phyloP scores from a whole-genome alignment of 2,329 filamentous ascomycete species.

The Colletotrichum lentis region DNA sequence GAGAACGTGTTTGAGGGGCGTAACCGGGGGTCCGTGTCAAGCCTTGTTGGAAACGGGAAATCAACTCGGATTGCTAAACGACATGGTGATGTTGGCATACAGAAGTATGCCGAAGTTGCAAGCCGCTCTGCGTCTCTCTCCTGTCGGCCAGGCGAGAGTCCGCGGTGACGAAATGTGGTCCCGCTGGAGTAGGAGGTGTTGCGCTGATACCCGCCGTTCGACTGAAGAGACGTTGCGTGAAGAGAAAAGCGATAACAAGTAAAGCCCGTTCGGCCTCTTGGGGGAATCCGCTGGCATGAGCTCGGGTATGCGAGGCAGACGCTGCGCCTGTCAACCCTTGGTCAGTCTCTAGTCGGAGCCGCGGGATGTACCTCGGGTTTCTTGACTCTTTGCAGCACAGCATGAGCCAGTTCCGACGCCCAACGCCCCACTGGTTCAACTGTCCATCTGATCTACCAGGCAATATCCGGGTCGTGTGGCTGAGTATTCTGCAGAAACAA shows the following conservation, averaged over 20 bases:
- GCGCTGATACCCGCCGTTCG: conserved; percentile 19
- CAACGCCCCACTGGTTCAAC: not conserved
- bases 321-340: not conserved
- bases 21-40: conserved; percentile 19
- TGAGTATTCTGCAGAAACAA: conserved; percentile 9
- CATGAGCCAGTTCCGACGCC: conserved; percentile 28
- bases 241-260: conserved; percentile 24
- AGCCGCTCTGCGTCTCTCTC: conserved; percentile 5
- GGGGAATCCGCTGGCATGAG: conserved; percentile 2
- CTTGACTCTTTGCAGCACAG: conserved; percentile 8
- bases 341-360: conserved; percentile 1
- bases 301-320: conserved; percentile 24
- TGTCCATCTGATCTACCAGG: conserved; percentile 27
- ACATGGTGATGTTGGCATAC: not conserved
- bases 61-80: not conserved
- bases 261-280: conserved; percentile 11
- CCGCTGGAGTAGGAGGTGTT: not conserved
- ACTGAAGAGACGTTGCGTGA: conserved; percentile 13
- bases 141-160: not conserved
- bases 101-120: not conserved
- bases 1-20: conserved; percentile 20
- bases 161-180: conserved; percentile 24
- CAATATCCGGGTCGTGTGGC: conserved; percentile 16
- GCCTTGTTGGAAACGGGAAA: not conserved
- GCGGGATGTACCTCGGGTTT: conserved; percentile 9